Base-by-base conservation (phyloP, 306 rosid species). In the Quercus agrifolia region DNA sequence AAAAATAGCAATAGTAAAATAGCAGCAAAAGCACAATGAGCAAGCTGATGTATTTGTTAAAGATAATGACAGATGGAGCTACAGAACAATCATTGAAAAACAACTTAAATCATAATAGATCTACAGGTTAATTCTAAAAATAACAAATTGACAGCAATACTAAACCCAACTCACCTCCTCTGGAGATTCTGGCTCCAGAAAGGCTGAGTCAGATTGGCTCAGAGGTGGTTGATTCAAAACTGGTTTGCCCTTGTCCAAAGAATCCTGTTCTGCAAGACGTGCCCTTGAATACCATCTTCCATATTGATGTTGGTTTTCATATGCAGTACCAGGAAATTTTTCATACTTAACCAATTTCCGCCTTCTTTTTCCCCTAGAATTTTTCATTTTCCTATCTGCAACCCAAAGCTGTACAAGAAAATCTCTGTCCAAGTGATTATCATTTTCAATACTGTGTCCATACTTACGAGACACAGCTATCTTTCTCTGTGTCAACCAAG, bases 371-470 rank as follows among this genome's bases (percentile, higher is more conserved):
- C 41, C 78, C 23, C 27, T 71, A 23, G 83, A 57, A 31, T 83
- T 61, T 35, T 55, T 54, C 64, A 63, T 64, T 82, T 86, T 90
- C 71, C 31, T 63, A 79, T 94, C 97, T 18, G 83, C 85, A 77
- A 88, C 81, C 97, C 97, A 91, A 27, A 91, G 91, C 77, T 78
- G 85, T 8, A 52, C 89, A 35, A 94, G 75, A 15, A 90, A 88
- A 8, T 88, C 91, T 80, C 97, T 94, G 31, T 71, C 87, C 56
- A 91, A 46, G 19, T 67, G 85, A 38, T 70, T 52, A 79, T 75
- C 86, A 61, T 21, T 71, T 49, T 54, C 73, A 25, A 68, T 17
- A 55, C 58, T 71, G 77, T 78, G 77, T 62, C 88, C 92, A 6
- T 85, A 94, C 44, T 71, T 88, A 15, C 88, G 91, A 81, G 71